Conservation (phyloP, 768 basidiomycete species). For the Termitomyces eurrhizus region DNA sequence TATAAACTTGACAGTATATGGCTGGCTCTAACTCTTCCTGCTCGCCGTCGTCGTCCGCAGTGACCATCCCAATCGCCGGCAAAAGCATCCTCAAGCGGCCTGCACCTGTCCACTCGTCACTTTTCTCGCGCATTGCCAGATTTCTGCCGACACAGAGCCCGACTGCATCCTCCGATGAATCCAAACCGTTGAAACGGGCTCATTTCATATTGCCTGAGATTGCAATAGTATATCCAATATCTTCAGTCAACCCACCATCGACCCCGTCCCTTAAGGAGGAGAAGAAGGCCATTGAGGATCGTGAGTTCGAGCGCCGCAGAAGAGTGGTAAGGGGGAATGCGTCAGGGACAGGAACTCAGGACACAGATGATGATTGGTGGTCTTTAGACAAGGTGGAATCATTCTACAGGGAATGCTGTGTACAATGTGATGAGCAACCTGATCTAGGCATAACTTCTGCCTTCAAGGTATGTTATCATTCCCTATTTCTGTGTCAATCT, state of each 20-base stretch:
- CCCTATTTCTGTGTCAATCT: background rate
- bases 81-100: constrained; percentile 81
- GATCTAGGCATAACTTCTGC: constrained; percentile 63
- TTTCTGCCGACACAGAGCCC: constrained; percentile 61
- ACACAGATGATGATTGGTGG: constrained; percentile 75
- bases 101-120: constrained; percentile 59
- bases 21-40: constrained; percentile 43
- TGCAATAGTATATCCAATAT: constrained; percentile 88
- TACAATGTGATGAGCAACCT: constrained; percentile 67
- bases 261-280: constrained; percentile 77
- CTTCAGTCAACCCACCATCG: constrained; percentile 77
- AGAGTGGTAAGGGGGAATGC: constrained; percentile 61
- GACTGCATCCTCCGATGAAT: constrained; percentile 35
- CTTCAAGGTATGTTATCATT: constrained; percentile 53
- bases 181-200: constrained; percentile 74
- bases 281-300: constrained; percentile 73
- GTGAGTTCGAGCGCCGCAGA: constrained; percentile 64
- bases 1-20: constrained; percentile 11
- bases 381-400: constrained; percentile 76
- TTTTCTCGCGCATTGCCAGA: constrained; percentile 71
- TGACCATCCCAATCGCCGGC: constrained; percentile 74
- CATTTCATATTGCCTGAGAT: constrained; percentile 90
- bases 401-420: constrained; percentile 85
- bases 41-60: constrained; percentile 75
- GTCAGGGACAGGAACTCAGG: constrained; percentile 25